Base-by-base conservation (phyloP, 331 rosid species). In the Malus hybrid region DNA sequence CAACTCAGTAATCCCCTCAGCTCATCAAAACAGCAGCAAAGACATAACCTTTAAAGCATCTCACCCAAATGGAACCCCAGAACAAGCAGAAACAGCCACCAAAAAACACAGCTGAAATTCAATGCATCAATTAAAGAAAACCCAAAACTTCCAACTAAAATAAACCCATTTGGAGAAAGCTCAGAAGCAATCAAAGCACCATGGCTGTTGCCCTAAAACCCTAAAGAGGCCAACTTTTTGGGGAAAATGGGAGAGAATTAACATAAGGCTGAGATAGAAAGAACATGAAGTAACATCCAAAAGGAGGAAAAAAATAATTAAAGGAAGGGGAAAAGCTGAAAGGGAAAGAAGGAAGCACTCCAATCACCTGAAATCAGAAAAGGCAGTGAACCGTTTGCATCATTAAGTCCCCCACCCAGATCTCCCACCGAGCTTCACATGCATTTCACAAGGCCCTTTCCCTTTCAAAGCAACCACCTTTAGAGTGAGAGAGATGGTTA, bases 401-500 rank as follows among this genome's bases (percentile, higher is more conserved):
- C 82, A 88, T 84, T 72, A 83, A 86, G 44, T 15, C 68, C 34
- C 70, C 70, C 81, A 83, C 70, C 77, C 81, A 83, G 96, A 90
- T 90, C 96, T 81, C 85, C 69, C 74, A 71, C 71, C 88, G 55
- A 87, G 85, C 79, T 85, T 88, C 90, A 82, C 96, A 85, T 91
- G 96, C 83, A 82, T 80, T 87, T 84, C 96, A 89, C 89, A 85
- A 78, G 87, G 31, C 46, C 48, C 52, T 28, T 28, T 73, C 22
- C 71, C 78, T 76, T 80, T 72, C 27, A 50, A 52, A 77, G 83
- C 88, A 83, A 88, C 75, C 76, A 84, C 33, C 84, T 74, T 63
- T 76, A 50, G n/a, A 5, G n/a, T 50, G 44, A 36, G 44, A 8
- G 42, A 36, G 42, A 36, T 36, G 42, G 42, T 36, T 36, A 34